These are phyloP conservation scores for Patellifolia procumbens DNA, from an alignment of 179 eudicot species.

Conservation along the genomic window DNA sequence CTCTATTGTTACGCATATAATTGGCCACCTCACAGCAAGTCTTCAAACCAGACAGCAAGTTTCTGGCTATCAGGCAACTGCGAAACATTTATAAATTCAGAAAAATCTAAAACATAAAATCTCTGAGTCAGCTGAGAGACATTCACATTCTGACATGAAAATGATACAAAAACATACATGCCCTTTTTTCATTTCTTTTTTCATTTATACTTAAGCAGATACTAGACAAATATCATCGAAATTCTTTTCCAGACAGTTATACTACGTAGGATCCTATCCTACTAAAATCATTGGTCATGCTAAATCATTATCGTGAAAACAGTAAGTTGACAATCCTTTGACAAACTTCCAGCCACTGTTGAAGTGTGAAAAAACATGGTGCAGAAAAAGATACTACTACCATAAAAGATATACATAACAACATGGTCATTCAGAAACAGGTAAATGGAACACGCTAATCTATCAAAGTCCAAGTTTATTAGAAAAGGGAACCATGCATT, in stretches of 20 bases:
- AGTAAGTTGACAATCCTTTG: neutral
- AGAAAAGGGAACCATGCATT: neutral
- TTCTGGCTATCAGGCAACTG: constrained; percentile 95
- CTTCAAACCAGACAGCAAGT: constrained; percentile 80
- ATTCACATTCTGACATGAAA: neutral
- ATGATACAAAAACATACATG: neutral
- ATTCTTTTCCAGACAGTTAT: neutral
- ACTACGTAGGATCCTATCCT: neutral
- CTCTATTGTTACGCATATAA: constrained; percentile 63
- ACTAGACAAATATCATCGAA: neutral
- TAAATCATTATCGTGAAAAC: neutral
- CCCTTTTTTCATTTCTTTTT: too few species aligned
- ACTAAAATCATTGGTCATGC: neutral
- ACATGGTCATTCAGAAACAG: neutral
- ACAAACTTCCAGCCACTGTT: neutral
- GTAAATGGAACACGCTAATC: neutral
- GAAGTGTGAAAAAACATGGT: neutral
- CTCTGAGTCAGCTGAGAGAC: neutral
- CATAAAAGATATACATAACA: neutral
- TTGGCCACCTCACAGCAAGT: constrained; percentile 81
- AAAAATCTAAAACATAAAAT: constrained; percentile 9
- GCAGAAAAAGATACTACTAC: neutral
- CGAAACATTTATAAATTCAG: constrained; percentile 29
- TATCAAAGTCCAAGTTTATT: neutral
- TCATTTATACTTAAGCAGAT: neutral